Evolutionary conservation across 2,329 filamentous ascomycete species (phyloP), one percentile per base, ranked within the genome.

Genomic region (Neocatenulostroma microsporum): DNA sequence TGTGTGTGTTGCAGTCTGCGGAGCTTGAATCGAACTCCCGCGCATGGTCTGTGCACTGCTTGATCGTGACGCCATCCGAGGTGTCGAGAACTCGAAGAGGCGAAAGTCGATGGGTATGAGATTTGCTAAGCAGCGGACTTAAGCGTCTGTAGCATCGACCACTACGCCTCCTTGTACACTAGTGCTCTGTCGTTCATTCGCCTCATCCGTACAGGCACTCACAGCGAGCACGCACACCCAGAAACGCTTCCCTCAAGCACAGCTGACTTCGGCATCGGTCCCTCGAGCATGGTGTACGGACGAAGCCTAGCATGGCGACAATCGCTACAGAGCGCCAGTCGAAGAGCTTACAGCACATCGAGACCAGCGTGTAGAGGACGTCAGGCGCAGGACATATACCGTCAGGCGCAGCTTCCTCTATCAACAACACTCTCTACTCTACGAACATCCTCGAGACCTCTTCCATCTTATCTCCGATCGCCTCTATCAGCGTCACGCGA

Each of bases 251-350:
- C 25, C 12, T 27, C 23, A 25, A 25, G 8, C 23, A n/a, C 23
- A 8, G 8, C 23, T 25, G 9, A 8, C 23, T 25, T 24, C n/a
- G 9, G 23, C 23, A n/a, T 24, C 23, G 21, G 29, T 39, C 42
- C 43, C 33, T 36, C 42, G 45, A 72, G 63, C 61, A 82, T 81
- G 78, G 68, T 78, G 59, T 75, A 76, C 66, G 70, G 74, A 54
- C 74, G 76, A 62, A 73, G 72, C 49, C 62, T 80, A 55, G 73
- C 76, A 63, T 82, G 77, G 78, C 73, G 77, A 66, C 65, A 68
- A 61, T 75, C 74, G 51, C 66, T 58, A 24, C 54, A 50, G 40
- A 47, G 51, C 21, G 49, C 56, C 21, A 48, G 50, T 21, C 46
- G 49, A 26, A 44, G 54, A 41, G 47, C 54, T 34, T 56, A 52